These are phyloP conservation scores for Fagus crenata DNA, from an alignment of 306 rosid species.

Conservation along the genomic window DNA sequence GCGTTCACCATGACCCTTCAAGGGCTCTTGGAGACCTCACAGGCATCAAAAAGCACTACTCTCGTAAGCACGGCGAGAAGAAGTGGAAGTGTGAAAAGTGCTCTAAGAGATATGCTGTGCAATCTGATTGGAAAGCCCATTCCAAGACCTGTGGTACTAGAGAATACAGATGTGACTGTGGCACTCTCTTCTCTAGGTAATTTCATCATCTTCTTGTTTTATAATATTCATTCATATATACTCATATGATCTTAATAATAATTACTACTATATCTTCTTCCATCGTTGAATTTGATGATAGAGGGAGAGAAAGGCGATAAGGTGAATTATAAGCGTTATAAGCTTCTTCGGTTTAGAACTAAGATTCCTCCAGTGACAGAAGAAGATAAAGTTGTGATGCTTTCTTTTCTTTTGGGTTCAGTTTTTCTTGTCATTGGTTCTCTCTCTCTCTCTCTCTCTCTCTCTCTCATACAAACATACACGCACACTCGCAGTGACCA, in stretches of 20 bases:
- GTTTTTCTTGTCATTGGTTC: conserved; percentile 35
- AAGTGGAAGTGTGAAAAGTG: conserved; percentile 94
- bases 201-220: neutral
- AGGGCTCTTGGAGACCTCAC: conserved; percentile 92
- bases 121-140: conserved; percentile 91
- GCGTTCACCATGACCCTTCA: conserved; percentile 93
- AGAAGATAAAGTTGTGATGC: conserved; percentile 34
- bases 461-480: conserved; percentile 5
- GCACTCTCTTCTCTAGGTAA: conserved; percentile 93
- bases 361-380: conserved; percentile 32
- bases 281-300: neutral
- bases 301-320: neutral
- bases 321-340: neutral
- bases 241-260: too few relatives aligned
- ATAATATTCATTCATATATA: too few relatives aligned
- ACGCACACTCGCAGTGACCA: neutral
- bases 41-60: conserved; percentile 80
- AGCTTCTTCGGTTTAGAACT: conserved; percentile 26
- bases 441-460: conserved; percentile 20
- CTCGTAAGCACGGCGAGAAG: conserved; percentile 82
- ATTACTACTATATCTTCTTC: too few relatives aligned
- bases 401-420: conserved; percentile 30
- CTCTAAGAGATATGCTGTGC: conserved; percentile 81
- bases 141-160: conserved; percentile 82
- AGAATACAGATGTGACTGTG: conserved; percentile 81